A percentile compares a stretch with the other conserved stretches of the same genome.
phyloP scores from a whole-genome alignment of 768 basidiomycete genomes.

The Lyophyllum atratum region DNA sequence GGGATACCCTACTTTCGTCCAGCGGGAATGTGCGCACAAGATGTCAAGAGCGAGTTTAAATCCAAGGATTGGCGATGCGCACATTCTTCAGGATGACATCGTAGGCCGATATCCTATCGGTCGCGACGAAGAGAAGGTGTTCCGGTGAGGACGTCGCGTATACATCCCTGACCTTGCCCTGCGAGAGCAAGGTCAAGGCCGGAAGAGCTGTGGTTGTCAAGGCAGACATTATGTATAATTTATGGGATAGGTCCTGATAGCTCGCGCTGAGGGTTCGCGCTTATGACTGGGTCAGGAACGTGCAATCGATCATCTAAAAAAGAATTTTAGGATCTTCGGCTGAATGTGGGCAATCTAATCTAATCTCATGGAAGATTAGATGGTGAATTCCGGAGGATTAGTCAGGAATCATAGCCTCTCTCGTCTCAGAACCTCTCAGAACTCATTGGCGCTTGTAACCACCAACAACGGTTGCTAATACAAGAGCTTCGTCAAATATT shows the following conservation, averaged over 20 bases:
- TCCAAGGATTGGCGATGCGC: constrained; percentile 30
- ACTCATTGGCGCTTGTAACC: not conserved
- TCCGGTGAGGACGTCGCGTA: constrained; percentile 74
- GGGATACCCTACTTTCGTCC: constrained; percentile 78
- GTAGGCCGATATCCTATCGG: constrained; percentile 95
- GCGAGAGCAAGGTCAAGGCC: constrained; percentile 70
- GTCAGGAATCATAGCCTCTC: no score
- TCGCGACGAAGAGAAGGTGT: constrained; percentile 88
- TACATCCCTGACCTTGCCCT: constrained; percentile 96
- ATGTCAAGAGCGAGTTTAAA: constrained; percentile 5
- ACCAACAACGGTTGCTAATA: not conserved
- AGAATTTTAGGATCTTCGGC: not conserved
- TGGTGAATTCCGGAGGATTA: not conserved
- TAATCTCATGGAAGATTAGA: not conserved
- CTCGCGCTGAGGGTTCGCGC: no score
- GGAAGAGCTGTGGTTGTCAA: constrained; percentile 61
- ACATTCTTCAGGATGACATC: constrained; percentile 95
- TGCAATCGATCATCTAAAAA: not conserved
- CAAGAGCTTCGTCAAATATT: not conserved
- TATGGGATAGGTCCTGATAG: no score
- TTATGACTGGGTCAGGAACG: not conserved
- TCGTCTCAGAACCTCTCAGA: not conserved
- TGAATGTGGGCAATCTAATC: not conserved
- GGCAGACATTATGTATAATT: constrained; percentile 27
- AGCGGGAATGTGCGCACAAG: not conserved